A percentile compares a stretch with the other conserved stretches of the same genome.
These are phyloP conservation scores for Lumnitzera littorea DNA, from an alignment of 345 rosid genomes.

Conservation along the genomic window DNA sequence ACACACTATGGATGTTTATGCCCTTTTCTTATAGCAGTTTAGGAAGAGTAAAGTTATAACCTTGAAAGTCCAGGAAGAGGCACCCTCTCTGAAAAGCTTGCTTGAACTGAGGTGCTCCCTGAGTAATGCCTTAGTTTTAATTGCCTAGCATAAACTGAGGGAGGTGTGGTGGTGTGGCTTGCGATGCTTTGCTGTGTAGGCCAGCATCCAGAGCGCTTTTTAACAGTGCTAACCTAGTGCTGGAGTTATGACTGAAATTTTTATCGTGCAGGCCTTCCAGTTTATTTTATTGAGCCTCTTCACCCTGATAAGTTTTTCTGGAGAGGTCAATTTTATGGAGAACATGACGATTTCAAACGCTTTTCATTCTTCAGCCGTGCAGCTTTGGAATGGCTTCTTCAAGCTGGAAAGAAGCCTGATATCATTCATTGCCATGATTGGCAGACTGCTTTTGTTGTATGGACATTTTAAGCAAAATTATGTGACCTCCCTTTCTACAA, in stretches of 20 bases:
- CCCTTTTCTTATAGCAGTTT: too few species aligned
- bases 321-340: conserved; percentile 94
- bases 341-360: conserved; percentile 88
- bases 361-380: conserved; percentile 95
- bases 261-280: conserved; percentile 75
- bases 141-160: too few species aligned
- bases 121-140: too few species aligned
- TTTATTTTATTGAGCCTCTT: conserved; percentile 92
- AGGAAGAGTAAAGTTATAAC: too few species aligned
- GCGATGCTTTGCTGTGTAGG: too few species aligned
- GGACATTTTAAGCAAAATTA: conserved; percentile 13
- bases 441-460: conserved; percentile 98
- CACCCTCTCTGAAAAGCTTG: too few species aligned
- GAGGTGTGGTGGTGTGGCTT: too few species aligned
- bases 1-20: too few species aligned
- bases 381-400: conserved; percentile 88
- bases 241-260: conserved; percentile 22
- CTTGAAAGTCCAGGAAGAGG: too few species aligned
- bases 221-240: conserved; percentile 3
- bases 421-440: conserved; percentile 98
- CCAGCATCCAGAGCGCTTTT: too few species aligned
- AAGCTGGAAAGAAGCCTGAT: conserved; percentile 89
- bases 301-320: conserved; percentile 93
- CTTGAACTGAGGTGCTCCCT: too few species aligned
- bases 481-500: conserved; percentile 1